These are phyloP conservation scores for Corylus heterophylla DNA, from an alignment of 306 rosid species.

Conservation along the genomic window DNA sequence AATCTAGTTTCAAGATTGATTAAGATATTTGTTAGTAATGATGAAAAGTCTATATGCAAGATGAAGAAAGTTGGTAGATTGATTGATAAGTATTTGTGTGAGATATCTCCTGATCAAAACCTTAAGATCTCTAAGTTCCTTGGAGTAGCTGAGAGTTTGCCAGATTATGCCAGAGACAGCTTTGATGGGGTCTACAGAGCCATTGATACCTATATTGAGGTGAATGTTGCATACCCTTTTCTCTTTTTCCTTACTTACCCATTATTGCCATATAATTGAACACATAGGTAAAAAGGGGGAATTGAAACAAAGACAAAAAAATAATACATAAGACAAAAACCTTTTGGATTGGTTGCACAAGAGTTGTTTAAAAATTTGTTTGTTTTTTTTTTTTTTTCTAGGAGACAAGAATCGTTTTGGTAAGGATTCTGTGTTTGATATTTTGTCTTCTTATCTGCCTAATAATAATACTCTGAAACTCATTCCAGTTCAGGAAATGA, in stretches of 20 bases:
- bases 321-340: neutral
- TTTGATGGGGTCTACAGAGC: conserved; percentile 77
- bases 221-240: conserved; percentile 23
- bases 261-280: conserved; percentile 4
- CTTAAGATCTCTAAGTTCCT: conserved; percentile 68
- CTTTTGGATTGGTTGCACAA: conserved; percentile 8
- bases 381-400: neutral
- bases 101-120: conserved; percentile 72
- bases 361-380: neutral
- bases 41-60: conserved; percentile 36
- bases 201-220: conserved; percentile 79
- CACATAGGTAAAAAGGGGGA: neutral
- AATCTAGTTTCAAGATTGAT: conserved; percentile 64
- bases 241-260: neutral
- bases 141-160: conserved; percentile 68
- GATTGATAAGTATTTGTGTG: conserved; percentile 65
- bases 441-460: neutral
- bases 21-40: conserved; percentile 44
- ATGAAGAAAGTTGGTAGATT: conserved; percentile 65
- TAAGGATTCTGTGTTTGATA: neutral
- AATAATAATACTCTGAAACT: neutral
- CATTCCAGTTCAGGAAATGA: neutral
- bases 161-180: conserved; percentile 64
- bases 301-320: neutral
- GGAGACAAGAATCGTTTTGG: neutral